Evolutionary conservation across 192 early-diverging fungal genomes (phyloP).

Genomic region (Glomus cerebriforme): DNA sequence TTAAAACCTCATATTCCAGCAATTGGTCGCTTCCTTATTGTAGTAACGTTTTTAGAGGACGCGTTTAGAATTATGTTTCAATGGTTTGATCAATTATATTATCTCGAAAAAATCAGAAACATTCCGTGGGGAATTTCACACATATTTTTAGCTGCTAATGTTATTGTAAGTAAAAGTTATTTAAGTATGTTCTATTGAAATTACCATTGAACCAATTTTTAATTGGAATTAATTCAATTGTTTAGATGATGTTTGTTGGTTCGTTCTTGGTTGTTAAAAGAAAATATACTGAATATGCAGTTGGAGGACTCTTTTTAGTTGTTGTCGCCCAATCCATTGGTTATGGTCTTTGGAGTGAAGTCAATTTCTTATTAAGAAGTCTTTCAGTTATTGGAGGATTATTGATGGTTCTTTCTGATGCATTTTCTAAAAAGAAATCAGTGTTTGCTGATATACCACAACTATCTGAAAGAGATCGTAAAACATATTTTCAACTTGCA

Average conservation of each 20-base stretch:
- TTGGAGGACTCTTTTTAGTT: conserved; percentile 78
- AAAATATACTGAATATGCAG: conserved; percentile 81
- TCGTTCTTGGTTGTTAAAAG: conserved; percentile 84
- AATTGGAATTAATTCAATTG: not conserved
- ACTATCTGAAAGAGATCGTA: conserved; percentile 79
- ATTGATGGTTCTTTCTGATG: conserved; percentile 91
- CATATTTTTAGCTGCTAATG: conserved; percentile 83
- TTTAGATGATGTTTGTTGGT: conserved; percentile 73
- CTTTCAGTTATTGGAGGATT: conserved; percentile 94
- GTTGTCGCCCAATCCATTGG: conserved; percentile 88
- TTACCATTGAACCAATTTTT: not conserved
- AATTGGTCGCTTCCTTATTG: conserved; percentile 91
- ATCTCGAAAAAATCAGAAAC: conserved; percentile 76
- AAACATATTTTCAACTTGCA: conserved; percentile 90
- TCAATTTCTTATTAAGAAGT: conserved; percentile 88
- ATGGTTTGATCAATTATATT: conserved; percentile 88
- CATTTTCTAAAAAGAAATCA: conserved; percentile 63
- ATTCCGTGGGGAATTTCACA: conserved; percentile 83
- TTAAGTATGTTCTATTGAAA: not conserved
- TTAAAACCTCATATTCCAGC: conserved; percentile 90
- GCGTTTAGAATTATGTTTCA: conserved; percentile 85
- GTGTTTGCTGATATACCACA: conserved; percentile 90
- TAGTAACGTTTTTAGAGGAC: conserved; percentile 96
- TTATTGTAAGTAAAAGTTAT: conserved; percentile 56
- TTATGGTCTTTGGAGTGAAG: conserved; percentile 92